Conservation (phyloP, 164 flowering plant genomes). For the Chimonanthus praecox region DNA sequence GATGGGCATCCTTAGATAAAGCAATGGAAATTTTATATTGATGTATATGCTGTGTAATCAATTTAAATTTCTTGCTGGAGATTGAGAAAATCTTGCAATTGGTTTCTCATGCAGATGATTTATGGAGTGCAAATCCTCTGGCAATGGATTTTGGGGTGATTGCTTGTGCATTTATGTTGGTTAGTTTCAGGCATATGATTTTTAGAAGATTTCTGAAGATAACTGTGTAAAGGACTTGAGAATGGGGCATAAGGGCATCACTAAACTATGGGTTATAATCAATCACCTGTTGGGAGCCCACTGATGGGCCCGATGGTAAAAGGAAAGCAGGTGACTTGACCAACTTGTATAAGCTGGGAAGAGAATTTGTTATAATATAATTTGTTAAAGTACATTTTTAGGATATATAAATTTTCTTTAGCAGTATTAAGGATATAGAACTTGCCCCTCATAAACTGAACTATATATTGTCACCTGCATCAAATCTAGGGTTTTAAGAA, state of each 20-base stretch:
- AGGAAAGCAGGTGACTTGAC: not conserved
- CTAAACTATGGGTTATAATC: too few relatives aligned
- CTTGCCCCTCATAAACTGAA: not conserved
- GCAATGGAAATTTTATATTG: constrained; percentile 10
- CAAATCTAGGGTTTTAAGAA: not conserved
- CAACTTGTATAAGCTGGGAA: not conserved
- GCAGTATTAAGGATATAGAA: not conserved
- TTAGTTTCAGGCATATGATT: not conserved
- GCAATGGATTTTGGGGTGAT: not conserved
- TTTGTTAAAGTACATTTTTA: too few relatives aligned
- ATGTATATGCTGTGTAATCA: constrained; percentile 12
- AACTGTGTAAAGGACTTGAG: not conserved
- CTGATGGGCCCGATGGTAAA: not conserved
- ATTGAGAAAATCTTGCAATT: constrained; percentile 7
- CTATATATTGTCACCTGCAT: not conserved
- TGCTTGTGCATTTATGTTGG: not conserved
- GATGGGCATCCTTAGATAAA: constrained; percentile 5
- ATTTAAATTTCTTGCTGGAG: constrained; percentile 13
- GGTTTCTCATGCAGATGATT: constrained; percentile 8
- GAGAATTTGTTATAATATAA: not conserved
- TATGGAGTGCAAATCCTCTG: constrained; percentile 1
- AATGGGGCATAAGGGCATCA: not conserved
- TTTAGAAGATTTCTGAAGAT: not conserved
- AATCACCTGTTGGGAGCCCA: too few relatives aligned
- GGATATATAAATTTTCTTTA: too few relatives aligned